Conservation (phyloP, 2,329 filamentous ascomycete species). For the Fusarium sp. region DNA sequence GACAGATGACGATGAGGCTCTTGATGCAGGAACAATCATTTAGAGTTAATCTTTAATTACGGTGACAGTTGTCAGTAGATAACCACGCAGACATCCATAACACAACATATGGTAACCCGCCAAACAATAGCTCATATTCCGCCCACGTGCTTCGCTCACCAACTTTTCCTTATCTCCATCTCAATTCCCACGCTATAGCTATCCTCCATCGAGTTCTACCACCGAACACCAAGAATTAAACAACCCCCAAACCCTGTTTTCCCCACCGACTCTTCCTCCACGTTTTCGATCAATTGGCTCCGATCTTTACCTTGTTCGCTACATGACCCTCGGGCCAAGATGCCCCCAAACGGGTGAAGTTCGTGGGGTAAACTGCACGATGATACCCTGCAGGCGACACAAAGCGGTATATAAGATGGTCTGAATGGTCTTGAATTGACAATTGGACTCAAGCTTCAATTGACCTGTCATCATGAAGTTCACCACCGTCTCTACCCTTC, state of each 20-base stretch:
- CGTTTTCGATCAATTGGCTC: constrained; percentile 50
- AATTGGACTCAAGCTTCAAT: no score
- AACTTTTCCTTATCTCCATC: not conserved
- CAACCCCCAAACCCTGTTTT: constrained; percentile 7
- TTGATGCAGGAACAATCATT: not conserved
- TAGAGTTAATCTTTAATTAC: not conserved
- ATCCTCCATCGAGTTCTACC: constrained; percentile 1
- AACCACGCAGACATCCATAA: no score
- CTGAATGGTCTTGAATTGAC: no score
- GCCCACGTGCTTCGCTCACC: no score
- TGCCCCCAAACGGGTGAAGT: constrained; percentile 17
- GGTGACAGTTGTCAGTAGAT: no score
- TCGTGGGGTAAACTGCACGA: constrained; percentile 13
- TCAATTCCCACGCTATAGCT: not conserved
- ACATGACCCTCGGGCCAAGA: constrained; percentile 24
- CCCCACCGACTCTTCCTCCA: constrained; percentile 36
- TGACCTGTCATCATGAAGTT: constrained; percentile 48
- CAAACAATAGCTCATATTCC: not conserved
- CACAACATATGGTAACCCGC: no score
- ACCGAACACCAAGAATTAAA: constrained; percentile 25
- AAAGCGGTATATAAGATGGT: constrained; percentile 29
- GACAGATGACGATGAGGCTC: not conserved
- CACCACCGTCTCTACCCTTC: constrained; percentile 45
- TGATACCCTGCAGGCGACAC: constrained; percentile 18
- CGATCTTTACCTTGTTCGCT: constrained; percentile 17